Evolutionary conservation across 139 green algal species (phyloP), one percentile per base, ranked within the genome.

Genomic region (Asterochloris sp.): DNA sequence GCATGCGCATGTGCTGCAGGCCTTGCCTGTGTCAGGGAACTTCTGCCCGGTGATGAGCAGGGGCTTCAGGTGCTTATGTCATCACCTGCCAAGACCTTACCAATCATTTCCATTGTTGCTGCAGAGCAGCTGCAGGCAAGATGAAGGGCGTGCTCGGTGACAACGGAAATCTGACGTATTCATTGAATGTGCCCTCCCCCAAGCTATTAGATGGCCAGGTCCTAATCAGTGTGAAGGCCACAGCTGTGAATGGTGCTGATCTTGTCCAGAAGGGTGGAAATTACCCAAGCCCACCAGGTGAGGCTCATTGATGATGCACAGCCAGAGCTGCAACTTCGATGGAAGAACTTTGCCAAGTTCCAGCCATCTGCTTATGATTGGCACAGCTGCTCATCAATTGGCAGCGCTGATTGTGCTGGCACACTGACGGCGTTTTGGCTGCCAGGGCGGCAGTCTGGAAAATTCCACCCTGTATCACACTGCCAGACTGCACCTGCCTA

Each of bases 231-330:
- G 60, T 85, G 74, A 66, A 81, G 21, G 64, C 75, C 28, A 79
- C 82, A 64, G 82, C 74, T 29, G n/a, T 85, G 15, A 85, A 85
- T n/a, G 62, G 82, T 38, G 82, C 82, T 69, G 82, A 85, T 38
- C 24, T 81, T 0, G 14, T 69, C 63, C 82, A 85, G 66, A 28
- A 75, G 17, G 27, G 26, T 13, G 82, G 82, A 0, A 78, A 81
- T 15, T 85, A 85, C 47, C 82, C 82, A 1, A 24, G 27, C 11
- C 82, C 82, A 73, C 63, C 74, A 81, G 82, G 82, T 78, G 62
- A 6, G 21, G 14, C 74, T 62, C 71, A 28, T 24, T 67, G 61
- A 24, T 19, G 17, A 24, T 12, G 74, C 0, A 28, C 12, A 27
- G 24, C 74, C 17, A 16, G 21, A 64, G 38, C 11, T 68, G 12